These are phyloP conservation scores for Luffa aegyptiaca DNA, from an alignment of 306 rosid species.

Conservation along the genomic window DNA sequence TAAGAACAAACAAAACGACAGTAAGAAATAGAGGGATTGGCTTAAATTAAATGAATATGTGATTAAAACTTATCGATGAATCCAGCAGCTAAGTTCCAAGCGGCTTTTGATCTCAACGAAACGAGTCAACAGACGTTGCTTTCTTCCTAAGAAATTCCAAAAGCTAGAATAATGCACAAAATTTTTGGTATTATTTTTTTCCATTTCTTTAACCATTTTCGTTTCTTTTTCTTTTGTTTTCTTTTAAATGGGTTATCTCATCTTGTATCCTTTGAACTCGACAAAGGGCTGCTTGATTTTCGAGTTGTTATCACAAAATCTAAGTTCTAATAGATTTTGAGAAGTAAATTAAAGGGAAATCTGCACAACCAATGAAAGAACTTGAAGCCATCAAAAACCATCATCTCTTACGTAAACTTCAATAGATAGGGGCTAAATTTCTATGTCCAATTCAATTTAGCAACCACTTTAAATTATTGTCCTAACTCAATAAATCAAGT, in stretches of 20 bases:
- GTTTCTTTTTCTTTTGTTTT: neutral
- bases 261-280: neutral
- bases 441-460: neutral
- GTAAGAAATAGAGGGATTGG: neutral
- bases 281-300: neutral
- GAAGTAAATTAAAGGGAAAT: neutral
- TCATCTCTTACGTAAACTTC: neutral
- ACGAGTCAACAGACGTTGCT: neutral
- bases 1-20: neutral
- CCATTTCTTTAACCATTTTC: neutral
- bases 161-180: neutral
- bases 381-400: neutral
- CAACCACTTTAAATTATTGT: neutral
- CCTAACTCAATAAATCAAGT: neutral
- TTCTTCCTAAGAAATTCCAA: conserved; percentile 3
- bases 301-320: neutral
- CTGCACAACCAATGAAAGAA: neutral
- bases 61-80: neutral
- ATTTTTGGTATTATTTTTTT: neutral
- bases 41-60: neutral
- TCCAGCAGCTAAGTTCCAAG: conserved; percentile 1
- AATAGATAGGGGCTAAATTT: neutral
- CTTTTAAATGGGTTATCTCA: neutral
- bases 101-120: neutral
- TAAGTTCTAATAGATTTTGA: neutral